These are phyloP conservation scores for Fusarium marasasianum DNA, from an alignment of 2,329 filamentous ascomycete species.

Conservation along the genomic window DNA sequence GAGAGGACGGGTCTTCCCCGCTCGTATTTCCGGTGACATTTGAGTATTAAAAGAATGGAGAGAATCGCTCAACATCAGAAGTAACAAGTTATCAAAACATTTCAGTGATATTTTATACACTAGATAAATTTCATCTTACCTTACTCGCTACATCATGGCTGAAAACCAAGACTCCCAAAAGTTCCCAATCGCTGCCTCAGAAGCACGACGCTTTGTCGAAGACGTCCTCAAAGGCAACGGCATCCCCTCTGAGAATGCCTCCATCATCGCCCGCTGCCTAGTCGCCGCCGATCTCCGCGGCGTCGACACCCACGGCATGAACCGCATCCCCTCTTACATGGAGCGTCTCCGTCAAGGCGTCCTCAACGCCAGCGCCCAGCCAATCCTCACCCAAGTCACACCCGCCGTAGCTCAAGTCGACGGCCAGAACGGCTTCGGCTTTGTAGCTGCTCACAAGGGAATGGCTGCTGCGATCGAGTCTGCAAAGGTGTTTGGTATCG, in stretches of 20 bases:
- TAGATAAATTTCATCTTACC: neutral
- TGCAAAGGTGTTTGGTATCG: slow-evolving; percentile 73
- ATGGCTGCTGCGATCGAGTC: slow-evolving; percentile 75
- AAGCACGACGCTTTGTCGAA: slow-evolving; percentile 59
- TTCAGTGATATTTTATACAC: neutral
- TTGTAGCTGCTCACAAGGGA: slow-evolving; percentile 72
- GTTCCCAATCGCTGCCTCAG: slow-evolving; percentile 50
- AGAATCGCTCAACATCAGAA: no score
- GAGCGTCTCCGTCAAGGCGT: slow-evolving; percentile 75
- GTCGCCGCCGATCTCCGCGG: slow-evolving; percentile 80
- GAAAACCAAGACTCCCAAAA: slow-evolving; percentile 26
- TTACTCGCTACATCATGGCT: slow-evolving; percentile 10
- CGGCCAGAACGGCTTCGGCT: slow-evolving; percentile 78
- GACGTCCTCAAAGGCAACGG: slow-evolving; percentile 68
- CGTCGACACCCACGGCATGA: slow-evolving; percentile 81
- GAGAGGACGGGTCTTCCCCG: slow-evolving; percentile 17
- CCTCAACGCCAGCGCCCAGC: slow-evolving; percentile 68
- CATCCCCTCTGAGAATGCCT: slow-evolving; percentile 66
- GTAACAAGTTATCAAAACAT: neutral
- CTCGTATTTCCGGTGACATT: neutral
- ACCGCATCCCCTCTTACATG: slow-evolving; percentile 82
- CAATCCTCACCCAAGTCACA: slow-evolving; percentile 69
- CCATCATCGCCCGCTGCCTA: slow-evolving; percentile 72
- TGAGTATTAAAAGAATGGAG: slow-evolving; percentile 9
- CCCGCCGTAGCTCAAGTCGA: slow-evolving; percentile 76